Evolutionary conservation across 768 basidiomycete genomes (phyloP), one percentile per base, ranked within the genome.

Genomic region (Leccinum ochraceum): DNA sequence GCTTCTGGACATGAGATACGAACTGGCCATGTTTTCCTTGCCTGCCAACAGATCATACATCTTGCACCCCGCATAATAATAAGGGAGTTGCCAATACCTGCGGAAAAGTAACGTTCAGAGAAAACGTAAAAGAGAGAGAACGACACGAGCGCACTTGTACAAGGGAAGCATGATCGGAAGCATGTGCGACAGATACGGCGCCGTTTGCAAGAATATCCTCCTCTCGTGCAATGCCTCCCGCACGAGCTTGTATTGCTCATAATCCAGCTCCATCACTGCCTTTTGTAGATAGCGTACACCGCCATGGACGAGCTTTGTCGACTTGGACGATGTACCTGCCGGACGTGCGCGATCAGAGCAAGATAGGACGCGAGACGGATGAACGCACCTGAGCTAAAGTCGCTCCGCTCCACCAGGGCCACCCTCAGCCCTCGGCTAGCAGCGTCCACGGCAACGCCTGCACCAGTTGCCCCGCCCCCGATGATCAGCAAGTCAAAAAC

Each of bases 201-300:
- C 96, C 0, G 92, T 98, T 69, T 97, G 90, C 22, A 99, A 79
- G 81, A 99, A 99, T 54, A 95, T 95, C 60, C 81, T 83, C 32
- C 96, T 85, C 76, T 99, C 97, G 66, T 93, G 90, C 6, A 98
- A 81, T 14, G 96, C 95, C 73, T 98, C 96, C n/a, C 81, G 82
- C 30, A 99, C 96, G 60, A 99, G 89, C 73, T 97, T 97, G 80
- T 88, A 95, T 72, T 95, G 94, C 70, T 94, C 94, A 68, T 96
- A 97, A 71, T 98, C 96, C 62, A 97, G 85, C 68, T 96, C 95
- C 68, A 95, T 85, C 37, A 98, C 83, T 3, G 96, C 96, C 71
- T 98, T 99, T 70, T 99, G 96, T 11, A 99, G 85, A 75, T 99
- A 99, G 1, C 96, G 86, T 3, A 98, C 96, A 42, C 96, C 96